Conservation (phyloP, 2,329 filamentous ascomycete genomes). For the Arthrobotrys musiformis region DNA sequence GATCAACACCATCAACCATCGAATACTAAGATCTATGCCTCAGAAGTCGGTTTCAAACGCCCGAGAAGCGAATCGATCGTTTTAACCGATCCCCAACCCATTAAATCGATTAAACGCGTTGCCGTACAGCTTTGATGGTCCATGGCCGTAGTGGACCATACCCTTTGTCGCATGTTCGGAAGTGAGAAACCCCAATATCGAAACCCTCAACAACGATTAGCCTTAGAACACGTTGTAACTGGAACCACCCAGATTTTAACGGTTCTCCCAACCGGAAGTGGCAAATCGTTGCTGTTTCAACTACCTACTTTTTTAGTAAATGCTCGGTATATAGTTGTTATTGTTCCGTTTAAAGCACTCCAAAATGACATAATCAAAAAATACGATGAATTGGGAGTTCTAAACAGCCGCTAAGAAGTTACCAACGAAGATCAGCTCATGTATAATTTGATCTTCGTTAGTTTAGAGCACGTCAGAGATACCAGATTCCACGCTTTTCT, state of each 20-base stretch:
- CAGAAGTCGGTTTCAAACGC: background rate
- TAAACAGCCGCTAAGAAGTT: background rate
- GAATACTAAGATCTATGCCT: background rate
- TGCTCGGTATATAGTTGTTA: background rate
- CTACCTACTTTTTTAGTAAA: background rate
- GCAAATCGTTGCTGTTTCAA: conserved; percentile 10
- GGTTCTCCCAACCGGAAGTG: background rate
- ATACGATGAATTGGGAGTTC: background rate
- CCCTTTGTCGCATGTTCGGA: background rate
- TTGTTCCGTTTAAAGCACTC: conserved; percentile 4
- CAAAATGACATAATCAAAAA: conserved; percentile 11
- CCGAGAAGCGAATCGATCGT: background rate
- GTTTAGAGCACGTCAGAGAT: background rate
- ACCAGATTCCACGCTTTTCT: conserved; percentile 2
- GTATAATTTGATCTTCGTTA: conserved; percentile 6
- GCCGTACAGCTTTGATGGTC: background rate
- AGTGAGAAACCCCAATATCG: background rate
- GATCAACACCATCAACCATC: background rate
- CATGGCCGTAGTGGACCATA: background rate
- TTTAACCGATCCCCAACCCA: background rate
- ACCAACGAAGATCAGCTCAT: background rate
- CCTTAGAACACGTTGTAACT: conserved; percentile 13
- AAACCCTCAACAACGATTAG: background rate
- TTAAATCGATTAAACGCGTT: background rate
- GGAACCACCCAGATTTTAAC: background rate